These are phyloP conservation scores for Fusarium cyanostomum DNA, from an alignment of 2,329 filamentous ascomycete genomes.

Conservation along the genomic window DNA sequence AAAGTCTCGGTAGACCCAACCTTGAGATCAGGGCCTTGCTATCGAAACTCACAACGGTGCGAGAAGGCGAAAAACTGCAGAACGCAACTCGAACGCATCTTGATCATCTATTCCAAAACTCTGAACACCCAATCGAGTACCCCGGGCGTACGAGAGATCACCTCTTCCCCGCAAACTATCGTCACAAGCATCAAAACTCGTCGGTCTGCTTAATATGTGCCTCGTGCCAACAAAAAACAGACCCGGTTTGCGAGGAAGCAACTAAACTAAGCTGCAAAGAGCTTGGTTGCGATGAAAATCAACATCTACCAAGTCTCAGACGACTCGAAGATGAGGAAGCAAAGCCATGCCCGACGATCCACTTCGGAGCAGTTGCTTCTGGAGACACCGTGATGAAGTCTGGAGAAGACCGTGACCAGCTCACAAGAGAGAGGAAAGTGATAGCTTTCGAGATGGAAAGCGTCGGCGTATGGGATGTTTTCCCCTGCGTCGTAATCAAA, in stretches of 20 bases:
- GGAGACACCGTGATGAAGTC: constrained; percentile 20
- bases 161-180: not conserved
- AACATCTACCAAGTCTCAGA: not conserved
- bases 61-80: rapidly evolving
- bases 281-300: not conserved
- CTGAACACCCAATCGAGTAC: not conserved
- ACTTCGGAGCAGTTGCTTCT: constrained; percentile 10
- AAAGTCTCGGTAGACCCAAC: rapidly evolving
- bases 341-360: not conserved
- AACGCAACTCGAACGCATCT: not conserved
- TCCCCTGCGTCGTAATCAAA: constrained; percentile 26
- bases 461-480: constrained; percentile 16
- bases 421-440: not conserved
- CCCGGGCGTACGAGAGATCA: not conserved
- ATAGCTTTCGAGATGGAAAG: constrained; percentile 31
- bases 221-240: not conserved
- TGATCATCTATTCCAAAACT: not conserved
- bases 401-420: not conserved
- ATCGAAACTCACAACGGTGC: rapidly evolving
- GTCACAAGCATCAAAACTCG: not conserved
- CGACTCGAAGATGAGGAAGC: not conserved
- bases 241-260: not conserved
- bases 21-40: not conserved
- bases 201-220: not conserved
- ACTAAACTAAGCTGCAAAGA: not conserved